phyloP scores from a whole-genome alignment of 1,139 yeast genomes.

The Suhomyces anneliseae region DNA sequence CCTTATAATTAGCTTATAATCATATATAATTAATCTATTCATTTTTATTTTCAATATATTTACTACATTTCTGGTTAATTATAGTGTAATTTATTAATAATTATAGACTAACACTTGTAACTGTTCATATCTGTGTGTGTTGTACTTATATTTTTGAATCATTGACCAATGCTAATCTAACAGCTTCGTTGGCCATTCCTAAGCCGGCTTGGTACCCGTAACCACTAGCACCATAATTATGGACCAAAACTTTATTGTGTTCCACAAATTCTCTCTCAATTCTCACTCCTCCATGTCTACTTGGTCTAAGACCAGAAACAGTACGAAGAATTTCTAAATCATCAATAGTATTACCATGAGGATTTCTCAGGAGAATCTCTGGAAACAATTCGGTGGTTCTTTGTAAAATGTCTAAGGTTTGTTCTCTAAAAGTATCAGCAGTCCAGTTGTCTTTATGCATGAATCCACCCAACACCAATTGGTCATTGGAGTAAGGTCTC shows the following conservation, averaged over 20 bases:
- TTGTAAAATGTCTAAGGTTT: conserved; percentile 57
- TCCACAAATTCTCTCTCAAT: conserved; percentile 50
- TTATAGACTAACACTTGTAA: too few species aligned
- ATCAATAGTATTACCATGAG: conserved; percentile 19
- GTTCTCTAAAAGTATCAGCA: conserved; percentile 52
- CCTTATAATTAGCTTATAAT: too few species aligned
- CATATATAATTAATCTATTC: too few species aligned
- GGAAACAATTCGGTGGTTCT: conserved; percentile 60
- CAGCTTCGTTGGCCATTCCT: conserved; percentile 50
- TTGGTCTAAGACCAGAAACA: conserved; percentile 69
- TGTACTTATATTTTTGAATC: conserved; percentile 5
- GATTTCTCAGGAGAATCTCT: conserved; percentile 41
- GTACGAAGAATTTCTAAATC: conserved; percentile 53
- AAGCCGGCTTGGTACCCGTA: conserved; percentile 74
- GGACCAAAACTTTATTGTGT: conserved; percentile 41
- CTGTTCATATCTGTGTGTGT: too few species aligned
- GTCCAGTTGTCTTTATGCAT: conserved; percentile 59
- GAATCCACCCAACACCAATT: conserved; percentile 68
- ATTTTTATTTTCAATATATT: too few species aligned
- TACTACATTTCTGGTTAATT: too few species aligned
- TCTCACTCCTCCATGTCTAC: conserved; percentile 67
- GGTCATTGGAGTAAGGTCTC: conserved; percentile 61
- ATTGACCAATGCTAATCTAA: conserved; percentile 7
- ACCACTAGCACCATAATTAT: conserved; percentile 77
- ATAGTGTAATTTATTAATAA: too few species aligned